Base-by-base conservation (phyloP, 2,329 filamentous ascomycete genomes). In the Hawksworthiomyces lignivorus region DNA sequence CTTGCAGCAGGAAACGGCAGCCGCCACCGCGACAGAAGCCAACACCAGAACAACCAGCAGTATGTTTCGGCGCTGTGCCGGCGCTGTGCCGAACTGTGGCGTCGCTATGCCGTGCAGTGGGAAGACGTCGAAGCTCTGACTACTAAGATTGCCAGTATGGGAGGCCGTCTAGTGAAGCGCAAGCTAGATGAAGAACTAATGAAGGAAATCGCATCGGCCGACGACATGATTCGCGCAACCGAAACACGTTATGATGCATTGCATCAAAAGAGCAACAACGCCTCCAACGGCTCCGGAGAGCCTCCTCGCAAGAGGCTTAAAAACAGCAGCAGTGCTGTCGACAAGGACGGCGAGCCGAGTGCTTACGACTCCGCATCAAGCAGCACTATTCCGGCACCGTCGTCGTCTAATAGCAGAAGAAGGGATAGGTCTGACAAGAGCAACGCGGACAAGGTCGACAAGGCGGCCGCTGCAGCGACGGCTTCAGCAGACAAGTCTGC, bases 61-160 rank as follows among this genome's bases (percentile, higher is more conserved):
- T 79, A 84, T 27, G 77, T 94, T 15, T 75, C 89, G 36, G 89
- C 90, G 4, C 73, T 98, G 5, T 98, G 92, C 59, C 75, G 88
- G 44, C 80, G 90, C 46, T 98, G 92, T 57, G 89, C 89, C 20
- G 82, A 92, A 54, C 69, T 98, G 8, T 98, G 92, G 92, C 82
- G 92, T 37, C 86, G 90, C 50, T 98, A 98, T 61, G 90, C 84
- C 14, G 87, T 98, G 48, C 87, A 94, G 51, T 98, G 87, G 80
- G 92, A 97, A 61, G 87, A 94, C 51, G 75, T 88, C 12, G 92
- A 97, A 31, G 90, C 97, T 54, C 77, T 95, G 28, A 78, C 82
- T 29, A 94, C 89, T 66, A 94, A 95, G 65, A 80, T 94, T 31
- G 77, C 82, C 1, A 79, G 84, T 49, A 78, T 81, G 34, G 86